Base-by-base conservation (phyloP, 108 stramenopile species). In the Stephanodiscus triporus region DNA sequence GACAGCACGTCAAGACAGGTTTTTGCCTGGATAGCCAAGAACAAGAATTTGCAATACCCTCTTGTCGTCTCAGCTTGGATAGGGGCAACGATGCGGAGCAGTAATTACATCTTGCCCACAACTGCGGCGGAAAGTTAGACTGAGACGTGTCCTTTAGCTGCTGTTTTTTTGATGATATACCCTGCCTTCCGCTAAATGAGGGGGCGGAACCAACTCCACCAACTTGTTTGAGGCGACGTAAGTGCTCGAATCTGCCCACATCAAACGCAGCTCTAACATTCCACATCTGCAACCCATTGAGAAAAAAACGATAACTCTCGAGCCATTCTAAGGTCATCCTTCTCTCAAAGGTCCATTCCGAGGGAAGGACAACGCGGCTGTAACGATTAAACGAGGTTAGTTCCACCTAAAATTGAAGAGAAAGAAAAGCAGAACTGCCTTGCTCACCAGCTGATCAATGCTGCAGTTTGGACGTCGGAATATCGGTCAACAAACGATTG, bases 221-320 rank as follows among this genome's bases (percentile, higher is more conserved):
- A n/a, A 68, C 68, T 24, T 69, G 57, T 51, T 82, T 88, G 16
- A 89, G 49, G 11, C 80, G 76, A 17, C 92, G 86, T 8, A 95
- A 37, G 17, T 85, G 72, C 9, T 90, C 90, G 19, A 83, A 85
- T 49, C 92, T 73, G 26, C 86, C 90, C 37, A 93, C 89, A 76
- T 93, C 95, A 70, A 92, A 92, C 66, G 86, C 76, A 14, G 91
- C 88, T 22, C 95, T 77, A 32, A 74, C 77, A 34, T 88, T 85
- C 92, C 92, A 96, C 88, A 96, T 89, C 65, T 91, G 89, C 75
- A 82, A 85, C 6, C 75, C 82, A 68, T 96, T 96, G 42, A 96
- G 73, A 26, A 93, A 60, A 9, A 62, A 36, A 7, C 95, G 78
- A 57, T 93, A 96, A 17, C 42, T 66, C 57, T 96, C 95, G 2